These are phyloP conservation scores for Sclerotinia minor DNA, from an alignment of 2,329 filamentous ascomycete genomes.

Conservation along the genomic window DNA sequence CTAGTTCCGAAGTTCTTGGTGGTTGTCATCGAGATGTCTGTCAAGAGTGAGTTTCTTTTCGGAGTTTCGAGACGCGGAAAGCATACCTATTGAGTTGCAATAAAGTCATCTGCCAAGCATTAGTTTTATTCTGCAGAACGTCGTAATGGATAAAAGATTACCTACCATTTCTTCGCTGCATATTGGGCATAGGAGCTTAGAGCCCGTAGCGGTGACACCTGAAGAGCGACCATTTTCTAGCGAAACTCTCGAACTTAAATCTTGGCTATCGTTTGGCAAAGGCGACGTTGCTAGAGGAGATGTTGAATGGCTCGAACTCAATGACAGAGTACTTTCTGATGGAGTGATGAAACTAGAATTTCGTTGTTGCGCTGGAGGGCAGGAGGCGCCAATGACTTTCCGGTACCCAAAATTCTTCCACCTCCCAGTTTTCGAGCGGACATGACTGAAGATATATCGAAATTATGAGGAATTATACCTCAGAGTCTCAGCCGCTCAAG, in stretches of 20 bases:
- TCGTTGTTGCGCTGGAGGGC: slow-evolving; percentile 44
- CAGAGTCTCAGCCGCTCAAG: slow-evolving; percentile 35
- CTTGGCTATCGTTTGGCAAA: slow-evolving; percentile 69
- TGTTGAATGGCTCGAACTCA: slow-evolving; percentile 71
- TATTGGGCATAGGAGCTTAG: slow-evolving; percentile 88
- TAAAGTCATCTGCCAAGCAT: slow-evolving; percentile 70
- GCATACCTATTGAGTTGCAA: slow-evolving; percentile 80
- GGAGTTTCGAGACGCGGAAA: slow-evolving; percentile 20
- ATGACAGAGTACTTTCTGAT: slow-evolving; percentile 73
- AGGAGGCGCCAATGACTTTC: slow-evolving; percentile 74
- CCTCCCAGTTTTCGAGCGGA: slow-evolving; percentile 85
- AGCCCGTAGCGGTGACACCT: slow-evolving; percentile 54
- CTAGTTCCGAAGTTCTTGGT: slow-evolving; percentile 69
- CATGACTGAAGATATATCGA: slow-evolving; percentile 53
- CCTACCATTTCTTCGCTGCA: slow-evolving; percentile 95
- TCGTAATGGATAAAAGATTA: slow-evolving; percentile 3
- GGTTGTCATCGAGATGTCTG: slow-evolving; percentile 72
- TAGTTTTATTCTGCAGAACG: slow-evolving; percentile 27
- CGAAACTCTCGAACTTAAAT: slow-evolving; percentile 79
- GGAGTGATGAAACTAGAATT: slow-evolving; percentile 50
- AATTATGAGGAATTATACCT: slow-evolving; percentile 27
- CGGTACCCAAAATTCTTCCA: slow-evolving; percentile 85
- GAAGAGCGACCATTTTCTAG: slow-evolving; percentile 59
- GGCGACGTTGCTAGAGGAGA: slow-evolving; percentile 58
- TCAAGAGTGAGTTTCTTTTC: slow-evolving; percentile 38